Percentiles rank a stretch among this genome's conserved stretches.
phyloP scores from a whole-genome alignment of 2,329 filamentous ascomycete genomes.

The Trichoderma afroharzianum region DNA sequence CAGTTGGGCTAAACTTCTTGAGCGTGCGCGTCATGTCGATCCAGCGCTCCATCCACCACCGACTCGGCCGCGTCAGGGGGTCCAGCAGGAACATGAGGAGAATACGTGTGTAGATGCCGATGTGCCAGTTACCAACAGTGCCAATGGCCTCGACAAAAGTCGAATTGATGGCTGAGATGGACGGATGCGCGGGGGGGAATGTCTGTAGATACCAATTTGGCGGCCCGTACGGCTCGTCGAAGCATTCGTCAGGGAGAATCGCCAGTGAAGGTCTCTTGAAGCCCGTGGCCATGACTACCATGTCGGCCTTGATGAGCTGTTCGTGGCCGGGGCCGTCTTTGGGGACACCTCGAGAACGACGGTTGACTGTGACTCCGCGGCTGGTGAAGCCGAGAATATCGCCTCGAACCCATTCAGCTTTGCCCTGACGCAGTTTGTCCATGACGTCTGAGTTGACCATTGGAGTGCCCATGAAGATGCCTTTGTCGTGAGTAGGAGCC shows the following conservation, averaged over 20 bases:
- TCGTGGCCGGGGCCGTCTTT: constrained; percentile 69
- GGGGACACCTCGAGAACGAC: constrained; percentile 67
- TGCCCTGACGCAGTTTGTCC: constrained; percentile 66
- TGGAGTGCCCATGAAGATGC: constrained; percentile 78
- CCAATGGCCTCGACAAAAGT: constrained; percentile 80
- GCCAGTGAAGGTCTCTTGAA: constrained; percentile 69
- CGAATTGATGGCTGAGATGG: constrained; percentile 76
- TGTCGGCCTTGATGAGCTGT: constrained; percentile 65
- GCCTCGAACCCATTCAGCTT: constrained; percentile 75
- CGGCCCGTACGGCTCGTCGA: constrained; percentile 68
- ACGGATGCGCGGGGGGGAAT: constrained; percentile 71
- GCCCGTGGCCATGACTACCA: constrained; percentile 80
- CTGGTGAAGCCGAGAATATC: constrained; percentile 66
- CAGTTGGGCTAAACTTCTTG: constrained; percentile 66
- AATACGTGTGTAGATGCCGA: constrained; percentile 83
- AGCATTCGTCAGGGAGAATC: constrained; percentile 72
- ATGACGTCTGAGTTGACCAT: constrained; percentile 86
- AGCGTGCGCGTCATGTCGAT: constrained; percentile 76
- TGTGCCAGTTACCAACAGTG: constrained; percentile 82
- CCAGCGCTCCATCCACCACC: constrained; percentile 78
- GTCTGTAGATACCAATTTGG: constrained; percentile 89
- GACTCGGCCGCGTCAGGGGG: constrained; percentile 66
- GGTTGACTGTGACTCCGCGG: constrained; percentile 66
- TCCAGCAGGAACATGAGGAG: constrained; percentile 83
- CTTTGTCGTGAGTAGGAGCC: constrained; percentile 62